These are phyloP conservation scores for Chrysochromulina tobinii DNA, from an alignment of 78 protist genomes.

Conservation along the genomic window DNA sequence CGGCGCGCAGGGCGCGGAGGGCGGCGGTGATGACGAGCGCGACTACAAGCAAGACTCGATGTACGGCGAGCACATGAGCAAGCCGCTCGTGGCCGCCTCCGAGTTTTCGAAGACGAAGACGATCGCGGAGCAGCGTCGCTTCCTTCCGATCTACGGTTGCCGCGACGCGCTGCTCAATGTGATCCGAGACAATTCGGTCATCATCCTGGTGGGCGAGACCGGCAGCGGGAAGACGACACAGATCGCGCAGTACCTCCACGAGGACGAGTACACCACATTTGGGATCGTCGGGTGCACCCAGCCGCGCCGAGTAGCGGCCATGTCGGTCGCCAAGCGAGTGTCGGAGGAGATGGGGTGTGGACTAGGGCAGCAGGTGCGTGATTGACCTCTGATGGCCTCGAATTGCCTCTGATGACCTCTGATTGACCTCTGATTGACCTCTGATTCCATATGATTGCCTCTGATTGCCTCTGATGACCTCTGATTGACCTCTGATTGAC, in stretches of 20 bases:
- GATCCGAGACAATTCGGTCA: constrained; percentile 18
- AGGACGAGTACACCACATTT: not conserved
- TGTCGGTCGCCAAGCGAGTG: constrained; percentile 76
- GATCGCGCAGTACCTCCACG: constrained; percentile 43
- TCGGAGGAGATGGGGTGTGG: constrained; percentile 72
- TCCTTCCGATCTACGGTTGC: constrained; percentile 85
- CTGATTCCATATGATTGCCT: not conserved
- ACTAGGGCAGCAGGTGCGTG: constrained; percentile 60
- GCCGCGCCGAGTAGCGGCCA: constrained; percentile 88
- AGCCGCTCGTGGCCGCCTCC: constrained; percentile 54
- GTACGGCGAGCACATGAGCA: constrained; percentile 55
- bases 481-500: not conserved
- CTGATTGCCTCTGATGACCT: not conserved
- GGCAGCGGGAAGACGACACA: constrained; percentile 94
- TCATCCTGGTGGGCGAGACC: constrained; percentile 80
- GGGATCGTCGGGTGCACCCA: constrained; percentile 44
- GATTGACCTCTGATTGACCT: not conserved
- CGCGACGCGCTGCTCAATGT: constrained; percentile 26
- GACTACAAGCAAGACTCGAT: constrained; percentile 54
- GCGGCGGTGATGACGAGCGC: constrained; percentile 27
- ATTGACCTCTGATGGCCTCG: no score
- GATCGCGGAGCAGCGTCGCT: constrained; percentile 87
- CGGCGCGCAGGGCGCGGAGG: not conserved
- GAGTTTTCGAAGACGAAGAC: constrained; percentile 84
- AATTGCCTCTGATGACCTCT: no score